Evolutionary conservation across 2,329 filamentous ascomycete species (phyloP).

Genomic region (Diaporthe eres): DNA sequence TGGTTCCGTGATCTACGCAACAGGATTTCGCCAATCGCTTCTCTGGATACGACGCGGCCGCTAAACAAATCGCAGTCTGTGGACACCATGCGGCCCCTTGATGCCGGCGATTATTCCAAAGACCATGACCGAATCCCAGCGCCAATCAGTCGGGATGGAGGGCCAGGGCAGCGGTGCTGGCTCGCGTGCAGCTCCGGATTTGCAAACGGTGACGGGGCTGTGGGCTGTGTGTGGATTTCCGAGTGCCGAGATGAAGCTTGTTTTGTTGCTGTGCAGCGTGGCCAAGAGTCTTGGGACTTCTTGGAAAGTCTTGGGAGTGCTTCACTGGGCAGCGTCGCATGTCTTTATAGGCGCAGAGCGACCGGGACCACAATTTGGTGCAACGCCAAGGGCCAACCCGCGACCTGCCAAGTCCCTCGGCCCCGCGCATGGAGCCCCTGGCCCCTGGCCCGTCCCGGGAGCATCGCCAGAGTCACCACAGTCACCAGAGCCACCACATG

Average conservation of each 20-base stretch:
- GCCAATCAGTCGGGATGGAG: constrained; percentile 14
- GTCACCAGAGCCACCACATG: not conserved
- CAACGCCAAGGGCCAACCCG: constrained; percentile 22
- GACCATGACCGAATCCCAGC: constrained; percentile 11
- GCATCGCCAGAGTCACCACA: not conserved
- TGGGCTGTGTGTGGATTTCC: constrained; percentile 7
- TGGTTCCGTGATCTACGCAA: constrained; percentile 28
- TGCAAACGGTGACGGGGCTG: constrained; percentile 11
- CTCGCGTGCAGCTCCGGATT: constrained; percentile 21
- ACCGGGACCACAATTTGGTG: constrained; percentile 22
- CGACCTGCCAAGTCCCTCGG: constrained; percentile 29
- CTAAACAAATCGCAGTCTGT: constrained; percentile 11
- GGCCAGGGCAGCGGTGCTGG: not conserved
- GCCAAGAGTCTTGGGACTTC: constrained; percentile 32
- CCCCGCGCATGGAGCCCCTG: constrained; percentile 18
- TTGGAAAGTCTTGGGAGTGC: constrained; percentile 15
- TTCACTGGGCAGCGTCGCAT: constrained; percentile 30
- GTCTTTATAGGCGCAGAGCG: constrained; percentile 24
- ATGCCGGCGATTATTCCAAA: constrained; percentile 10
- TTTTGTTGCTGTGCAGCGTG: constrained; percentile 2
- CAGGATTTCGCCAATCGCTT: constrained; percentile 34
- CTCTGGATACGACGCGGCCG: not conserved
- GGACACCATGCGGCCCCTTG: not conserved
- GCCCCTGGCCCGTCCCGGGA: constrained; percentile 4
- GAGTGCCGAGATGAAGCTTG: constrained; percentile 30